phyloP scores from a whole-genome alignment of 176 grass and related monocot genomes.

The Puccinellia tenuiflora region DNA sequence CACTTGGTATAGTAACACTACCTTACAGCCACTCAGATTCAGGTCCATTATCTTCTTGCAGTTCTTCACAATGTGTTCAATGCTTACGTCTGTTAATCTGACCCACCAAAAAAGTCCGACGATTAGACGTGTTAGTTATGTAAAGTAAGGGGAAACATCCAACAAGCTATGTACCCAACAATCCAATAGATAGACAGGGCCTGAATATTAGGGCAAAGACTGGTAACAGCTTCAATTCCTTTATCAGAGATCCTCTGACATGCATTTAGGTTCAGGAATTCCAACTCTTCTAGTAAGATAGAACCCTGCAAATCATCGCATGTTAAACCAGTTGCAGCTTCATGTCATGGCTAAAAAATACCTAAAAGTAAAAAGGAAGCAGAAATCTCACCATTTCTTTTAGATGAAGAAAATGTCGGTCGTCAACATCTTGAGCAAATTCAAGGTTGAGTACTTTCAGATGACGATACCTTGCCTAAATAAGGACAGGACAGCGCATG shows the following conservation, averaged over 20 bases:
- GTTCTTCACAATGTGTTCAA: constrained; percentile 54
- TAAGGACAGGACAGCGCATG: background rate
- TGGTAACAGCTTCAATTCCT: constrained; percentile 77
- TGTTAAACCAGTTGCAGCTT: background rate
- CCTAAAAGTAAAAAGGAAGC: background rate
- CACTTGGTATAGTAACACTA: constrained; percentile 3
- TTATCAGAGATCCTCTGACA: constrained; percentile 84
- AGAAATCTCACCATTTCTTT: constrained; percentile 54
- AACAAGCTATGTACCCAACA: constrained; percentile 61
- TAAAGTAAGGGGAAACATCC: background rate
- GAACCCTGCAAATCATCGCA: constrained; percentile 35
- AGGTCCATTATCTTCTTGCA: constrained; percentile 65
- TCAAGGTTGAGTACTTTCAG: constrained; percentile 76
- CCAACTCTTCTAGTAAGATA: constrained; percentile 52
- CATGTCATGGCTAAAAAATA: background rate
- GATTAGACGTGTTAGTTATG: constrained; percentile 13
- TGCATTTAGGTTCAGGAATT: constrained; percentile 72
- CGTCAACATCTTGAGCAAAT: constrained; percentile 82
- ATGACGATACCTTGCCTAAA: constrained; percentile 58
- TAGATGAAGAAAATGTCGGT: constrained; percentile 66
- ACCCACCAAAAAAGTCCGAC: background rate
- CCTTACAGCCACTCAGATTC: constrained; percentile 96
- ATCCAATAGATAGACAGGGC: constrained; percentile 81
- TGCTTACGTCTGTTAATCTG: constrained; percentile 68
- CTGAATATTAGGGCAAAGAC: constrained; percentile 50